Evolutionary conservation across 345 rosid genomes (phyloP).

Genomic region (Isatis tinctoria): DNA sequence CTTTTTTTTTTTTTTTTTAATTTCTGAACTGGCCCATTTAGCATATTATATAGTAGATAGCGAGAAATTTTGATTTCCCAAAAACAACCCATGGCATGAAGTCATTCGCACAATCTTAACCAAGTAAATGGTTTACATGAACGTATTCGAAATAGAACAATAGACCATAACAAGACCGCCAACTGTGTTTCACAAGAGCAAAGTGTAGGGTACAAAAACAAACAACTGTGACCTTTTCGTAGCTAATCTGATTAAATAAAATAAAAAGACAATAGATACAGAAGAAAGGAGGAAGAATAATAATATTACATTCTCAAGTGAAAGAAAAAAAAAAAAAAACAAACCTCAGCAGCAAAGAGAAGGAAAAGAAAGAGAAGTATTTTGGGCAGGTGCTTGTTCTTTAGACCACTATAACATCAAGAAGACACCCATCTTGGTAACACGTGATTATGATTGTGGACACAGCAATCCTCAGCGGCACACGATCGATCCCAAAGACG

Average conservation of each 20-base stretch:
- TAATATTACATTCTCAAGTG: slow-evolving; percentile 12
- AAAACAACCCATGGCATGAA: not conserved
- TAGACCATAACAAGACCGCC: not conserved
- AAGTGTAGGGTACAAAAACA: not conserved
- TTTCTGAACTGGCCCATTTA: too few relatives aligned
- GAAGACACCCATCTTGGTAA: not conserved
- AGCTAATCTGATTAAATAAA: not conserved
- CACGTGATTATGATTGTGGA: slow-evolving; percentile 2
- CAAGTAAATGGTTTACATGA: not conserved
- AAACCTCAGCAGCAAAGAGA: slow-evolving; percentile 18
- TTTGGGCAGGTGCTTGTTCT: slow-evolving; percentile 24
- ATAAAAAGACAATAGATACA: slow-evolving; percentile 7
- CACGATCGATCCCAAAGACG: slow-evolving; percentile 14
- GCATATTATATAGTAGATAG: too few relatives aligned
- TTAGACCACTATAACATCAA: slow-evolving; percentile 5
- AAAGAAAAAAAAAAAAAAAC: not conserved
- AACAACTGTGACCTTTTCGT: not conserved
- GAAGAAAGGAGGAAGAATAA: not conserved
- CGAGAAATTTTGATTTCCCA: not conserved
- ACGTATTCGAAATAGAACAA: not conserved
- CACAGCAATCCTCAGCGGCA: slow-evolving; percentile 6
- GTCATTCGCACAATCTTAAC: not conserved
- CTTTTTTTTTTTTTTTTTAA: too few relatives aligned
- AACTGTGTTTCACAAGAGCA: not conserved
- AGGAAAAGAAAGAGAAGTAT: slow-evolving; percentile 12